phyloP scores from a whole-genome alignment of 2,329 filamentous ascomycete species.

The Aspergillus ochraceus region DNA sequence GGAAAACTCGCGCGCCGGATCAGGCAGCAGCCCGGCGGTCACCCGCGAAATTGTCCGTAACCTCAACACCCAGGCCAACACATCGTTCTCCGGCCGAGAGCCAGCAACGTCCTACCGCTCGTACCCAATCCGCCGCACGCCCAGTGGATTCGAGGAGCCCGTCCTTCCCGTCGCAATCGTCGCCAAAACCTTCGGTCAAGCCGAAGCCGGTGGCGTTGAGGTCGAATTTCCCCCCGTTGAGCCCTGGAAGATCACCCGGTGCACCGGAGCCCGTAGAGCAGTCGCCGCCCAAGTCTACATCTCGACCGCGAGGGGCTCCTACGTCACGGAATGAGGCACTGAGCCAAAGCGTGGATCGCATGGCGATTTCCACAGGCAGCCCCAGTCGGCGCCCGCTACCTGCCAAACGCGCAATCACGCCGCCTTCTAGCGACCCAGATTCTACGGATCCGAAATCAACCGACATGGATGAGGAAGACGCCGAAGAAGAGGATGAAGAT shows the following conservation, averaged over 20 bases:
- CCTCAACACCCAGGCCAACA: constrained; percentile 11
- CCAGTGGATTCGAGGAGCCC: constrained; percentile 24
- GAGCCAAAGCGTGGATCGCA: constrained; percentile 22
- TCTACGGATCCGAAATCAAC: constrained; percentile 49
- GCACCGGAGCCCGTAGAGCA: constrained; percentile 14
- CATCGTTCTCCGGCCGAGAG: constrained; percentile 5
- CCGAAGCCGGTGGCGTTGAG: constrained; percentile 39
- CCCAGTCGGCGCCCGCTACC: constrained; percentile 30
- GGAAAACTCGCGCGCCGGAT: constrained; percentile 8
- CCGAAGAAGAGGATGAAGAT: constrained; percentile 51
- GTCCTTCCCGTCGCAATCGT: constrained; percentile 17
- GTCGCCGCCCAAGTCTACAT: constrained; percentile 22
- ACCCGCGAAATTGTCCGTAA: constrained; percentile 10
- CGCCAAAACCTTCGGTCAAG: constrained; percentile 33
- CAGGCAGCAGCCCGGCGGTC: constrained; percentile 8
- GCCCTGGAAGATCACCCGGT: constrained; percentile 14
- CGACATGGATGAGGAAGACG: constrained; percentile 46
- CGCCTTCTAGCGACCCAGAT: constrained; percentile 44
- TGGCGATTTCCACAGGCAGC: constrained; percentile 24
- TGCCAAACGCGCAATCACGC: constrained; percentile 44
- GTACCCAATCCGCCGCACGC: constrained; percentile 12
- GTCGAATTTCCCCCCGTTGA: constrained; percentile 23
- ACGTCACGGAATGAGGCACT: constrained; percentile 30
- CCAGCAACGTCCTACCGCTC: constrained; percentile 7
- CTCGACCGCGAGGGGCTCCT: constrained; percentile 12